These are phyloP conservation scores for Nemophila menziesii DNA, from an alignment of 257 asterid genomes.

Conservation along the genomic window DNA sequence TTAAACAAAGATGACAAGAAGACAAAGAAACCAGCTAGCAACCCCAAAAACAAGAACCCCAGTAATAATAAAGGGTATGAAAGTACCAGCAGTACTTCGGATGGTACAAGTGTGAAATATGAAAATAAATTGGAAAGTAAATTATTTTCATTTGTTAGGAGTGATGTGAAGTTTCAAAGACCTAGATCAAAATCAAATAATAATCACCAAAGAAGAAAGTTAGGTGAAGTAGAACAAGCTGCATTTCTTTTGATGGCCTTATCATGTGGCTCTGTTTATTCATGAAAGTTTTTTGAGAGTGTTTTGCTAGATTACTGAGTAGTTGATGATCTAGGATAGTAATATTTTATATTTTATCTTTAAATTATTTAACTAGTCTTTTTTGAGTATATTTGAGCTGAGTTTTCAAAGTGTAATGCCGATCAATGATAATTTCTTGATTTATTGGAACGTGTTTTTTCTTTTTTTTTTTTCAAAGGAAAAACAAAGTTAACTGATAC, in stretches of 20 bases:
- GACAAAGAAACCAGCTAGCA: conserved; percentile 35
- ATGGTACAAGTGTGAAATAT: conserved; percentile 21
- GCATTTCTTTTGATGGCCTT: conserved; percentile 78
- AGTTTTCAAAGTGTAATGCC: too few relatives aligned
- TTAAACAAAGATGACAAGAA: conserved; percentile 59
- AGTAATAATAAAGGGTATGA: conserved; percentile 19
- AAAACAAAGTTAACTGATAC: too few relatives aligned
- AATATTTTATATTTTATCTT: too few relatives aligned
- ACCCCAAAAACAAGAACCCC: conserved; percentile 10
- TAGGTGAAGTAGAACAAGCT: conserved; percentile 86
- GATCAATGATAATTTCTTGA: too few relatives aligned
- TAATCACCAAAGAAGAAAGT: conserved; percentile 38
- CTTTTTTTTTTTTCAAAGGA: too few relatives aligned
- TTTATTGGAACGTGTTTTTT: too few relatives aligned
- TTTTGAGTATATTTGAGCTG: too few relatives aligned
- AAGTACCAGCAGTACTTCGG: conserved; percentile 45
- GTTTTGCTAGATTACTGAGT: neutral
- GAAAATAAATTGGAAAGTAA: conserved; percentile 36
- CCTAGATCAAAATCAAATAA: conserved; percentile 52
- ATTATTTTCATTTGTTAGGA: conserved; percentile 46
- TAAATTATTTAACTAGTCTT: too few relatives aligned
- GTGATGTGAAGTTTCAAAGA: conserved; percentile 61
- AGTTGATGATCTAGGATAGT: neutral
- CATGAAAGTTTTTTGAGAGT: conserved; percentile 35
- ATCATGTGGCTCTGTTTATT: conserved; percentile 82